Conservation (phyloP, 345 rosid species). For the Laguncularia racemosa region DNA sequence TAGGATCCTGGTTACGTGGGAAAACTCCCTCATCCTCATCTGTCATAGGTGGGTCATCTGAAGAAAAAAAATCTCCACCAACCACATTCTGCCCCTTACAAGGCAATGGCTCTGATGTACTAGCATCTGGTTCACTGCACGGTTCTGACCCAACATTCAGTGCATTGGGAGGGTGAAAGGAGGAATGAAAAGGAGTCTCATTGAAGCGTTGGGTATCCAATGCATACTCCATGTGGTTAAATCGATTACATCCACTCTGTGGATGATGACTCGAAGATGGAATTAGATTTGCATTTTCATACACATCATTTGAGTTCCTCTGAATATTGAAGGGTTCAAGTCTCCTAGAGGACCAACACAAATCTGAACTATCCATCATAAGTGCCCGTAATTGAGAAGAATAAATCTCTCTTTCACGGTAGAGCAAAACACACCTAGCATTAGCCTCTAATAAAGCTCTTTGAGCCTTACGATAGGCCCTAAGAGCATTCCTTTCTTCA, state of each 20-base stretch:
- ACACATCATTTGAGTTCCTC: conserved; percentile 23
- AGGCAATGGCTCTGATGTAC: conserved; percentile 76
- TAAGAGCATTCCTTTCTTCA: conserved; percentile 94
- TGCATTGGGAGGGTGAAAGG: conserved; percentile 31
- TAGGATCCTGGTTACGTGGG: conserved; percentile 39
- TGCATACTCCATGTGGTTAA: conserved; percentile 21
- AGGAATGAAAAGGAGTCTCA: conserved; percentile 16
- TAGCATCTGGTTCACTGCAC: conserved; percentile 83
- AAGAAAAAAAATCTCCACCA: conserved; percentile 43
- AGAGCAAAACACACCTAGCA: conserved; percentile 64
- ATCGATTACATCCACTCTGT: conserved; percentile 32
- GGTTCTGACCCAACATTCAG: conserved; percentile 60
- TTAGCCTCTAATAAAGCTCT: conserved; percentile 87
- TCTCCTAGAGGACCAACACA: conserved; percentile 42
- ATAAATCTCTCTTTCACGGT: conserved; percentile 64
- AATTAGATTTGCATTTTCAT: conserved; percentile 28
- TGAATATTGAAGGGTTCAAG: conserved; percentile 32
- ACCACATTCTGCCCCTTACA: conserved; percentile 33
- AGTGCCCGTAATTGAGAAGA: conserved; percentile 64
- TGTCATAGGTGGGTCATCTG: conserved; percentile 40
- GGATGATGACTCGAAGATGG: conserved; percentile 32
- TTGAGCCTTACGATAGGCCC: conserved; percentile 79
- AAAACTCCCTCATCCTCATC: conserved; percentile 58
- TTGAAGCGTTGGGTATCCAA: conserved; percentile 16
- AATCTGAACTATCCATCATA: conserved; percentile 45